A percentile compares a stretch with the other conserved stretches of the same genome.
Evolutionary conservation across 768 basidiomycete genomes (phyloP).

Genomic region (Russula brevipes): DNA sequence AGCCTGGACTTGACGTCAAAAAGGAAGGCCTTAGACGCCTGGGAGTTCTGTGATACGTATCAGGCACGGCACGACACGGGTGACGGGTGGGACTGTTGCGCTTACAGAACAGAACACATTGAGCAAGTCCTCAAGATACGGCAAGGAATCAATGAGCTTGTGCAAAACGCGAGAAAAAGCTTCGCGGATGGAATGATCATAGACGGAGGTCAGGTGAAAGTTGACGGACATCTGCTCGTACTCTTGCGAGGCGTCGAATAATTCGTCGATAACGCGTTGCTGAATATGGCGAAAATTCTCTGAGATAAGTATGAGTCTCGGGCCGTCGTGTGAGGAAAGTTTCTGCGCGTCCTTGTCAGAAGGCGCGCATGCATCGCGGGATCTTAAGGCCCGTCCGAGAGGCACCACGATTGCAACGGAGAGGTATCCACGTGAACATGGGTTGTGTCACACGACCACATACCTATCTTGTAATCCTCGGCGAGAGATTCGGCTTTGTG

Average conservation of each 20-base stretch:
- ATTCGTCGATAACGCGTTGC: constrained; percentile 76
- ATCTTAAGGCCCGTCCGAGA: constrained; percentile 5
- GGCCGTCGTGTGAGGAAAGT: background rate
- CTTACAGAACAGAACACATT: constrained; percentile 78
- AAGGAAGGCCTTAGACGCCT: constrained; percentile 89
- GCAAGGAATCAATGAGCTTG: constrained; percentile 77
- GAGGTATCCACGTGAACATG: background rate
- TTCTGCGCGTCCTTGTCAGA: background rate
- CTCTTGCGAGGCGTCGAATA: constrained; percentile 69
- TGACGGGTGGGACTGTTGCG: background rate
- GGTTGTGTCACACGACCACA: constrained; percentile 27
- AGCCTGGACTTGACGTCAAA: constrained; percentile 82
- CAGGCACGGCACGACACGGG: background rate
- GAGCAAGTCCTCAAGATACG: constrained; percentile 81
- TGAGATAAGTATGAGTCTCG: constrained; percentile 31
- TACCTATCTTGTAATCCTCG: constrained; percentile 88
- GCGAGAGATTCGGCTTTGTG: constrained; percentile 91
- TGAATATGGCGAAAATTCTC: constrained; percentile 92
- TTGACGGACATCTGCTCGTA: constrained; percentile 75
- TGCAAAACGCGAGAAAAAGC: constrained; percentile 89
- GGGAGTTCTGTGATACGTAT: constrained; percentile 60
- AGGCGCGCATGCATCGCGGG: background rate
- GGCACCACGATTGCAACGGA: background rate
- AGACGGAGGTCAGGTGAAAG: constrained; percentile 89
- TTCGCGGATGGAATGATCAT: constrained; percentile 87